These are phyloP conservation scores for Nicotiana paniculata DNA, from an alignment of 257 asterid genomes.

Conservation along the genomic window DNA sequence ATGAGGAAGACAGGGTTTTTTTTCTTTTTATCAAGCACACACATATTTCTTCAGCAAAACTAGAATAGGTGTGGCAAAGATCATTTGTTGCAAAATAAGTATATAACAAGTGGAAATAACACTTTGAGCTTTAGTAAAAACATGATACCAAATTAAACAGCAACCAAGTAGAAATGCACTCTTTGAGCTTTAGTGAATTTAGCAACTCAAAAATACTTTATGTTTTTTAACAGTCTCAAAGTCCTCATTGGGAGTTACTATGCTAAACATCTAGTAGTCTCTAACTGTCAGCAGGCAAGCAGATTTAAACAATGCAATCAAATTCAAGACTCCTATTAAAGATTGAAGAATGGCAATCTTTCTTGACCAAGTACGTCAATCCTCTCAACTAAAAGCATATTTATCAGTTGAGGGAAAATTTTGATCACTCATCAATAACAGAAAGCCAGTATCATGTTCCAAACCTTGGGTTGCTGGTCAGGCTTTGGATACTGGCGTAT, in stretches of 20 bases:
- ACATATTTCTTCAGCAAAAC: not conserved
- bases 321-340: not conserved
- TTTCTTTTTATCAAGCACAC: not conserved
- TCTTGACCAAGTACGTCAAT: not conserved
- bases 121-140: not conserved
- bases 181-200: not conserved
- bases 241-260: not conserved
- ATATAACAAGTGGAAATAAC: not conserved
- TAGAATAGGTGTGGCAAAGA: not conserved
- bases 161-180: not conserved
- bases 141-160: not conserved
- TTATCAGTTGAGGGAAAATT: not conserved
- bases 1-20: not conserved
- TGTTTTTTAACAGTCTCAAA: not conserved
- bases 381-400: not conserved
- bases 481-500: slow-evolving; percentile 95
- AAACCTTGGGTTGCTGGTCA: slow-evolving; percentile 96
- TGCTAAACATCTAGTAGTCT: not conserved
- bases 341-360: not conserved
- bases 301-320: not conserved
- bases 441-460: slow-evolving; percentile 17
- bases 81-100: not conserved
- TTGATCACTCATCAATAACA: not conserved
- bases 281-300: not conserved
- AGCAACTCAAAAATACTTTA: not conserved